phyloP scores from a whole-genome alignment of 768 basidiomycete genomes.

The Psilocybe tampanensis region DNA sequence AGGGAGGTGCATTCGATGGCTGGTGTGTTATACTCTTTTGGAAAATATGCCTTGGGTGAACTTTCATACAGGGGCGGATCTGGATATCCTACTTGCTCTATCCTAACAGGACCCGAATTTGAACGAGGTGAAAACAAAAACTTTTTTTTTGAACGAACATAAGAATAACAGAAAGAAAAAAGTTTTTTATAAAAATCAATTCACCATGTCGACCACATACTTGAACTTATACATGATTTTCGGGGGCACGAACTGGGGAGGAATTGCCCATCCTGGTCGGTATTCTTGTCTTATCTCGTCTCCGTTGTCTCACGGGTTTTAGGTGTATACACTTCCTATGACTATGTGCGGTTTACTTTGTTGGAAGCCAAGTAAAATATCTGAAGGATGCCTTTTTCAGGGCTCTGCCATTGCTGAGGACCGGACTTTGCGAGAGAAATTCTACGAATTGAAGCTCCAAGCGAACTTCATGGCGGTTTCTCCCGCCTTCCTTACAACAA shows the following conservation, averaged over 20 bases:
- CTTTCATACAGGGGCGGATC: slow-evolving; percentile 38
- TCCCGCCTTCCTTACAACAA: slow-evolving; percentile 50
- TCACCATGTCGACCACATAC: slow-evolving; percentile 48
- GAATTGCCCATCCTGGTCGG: slow-evolving; percentile 39
- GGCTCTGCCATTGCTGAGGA: slow-evolving; percentile 55
- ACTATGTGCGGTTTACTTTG: slow-evolving; percentile 34
- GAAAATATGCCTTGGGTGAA: neutral
- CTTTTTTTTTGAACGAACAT: neutral
- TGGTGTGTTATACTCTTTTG: slow-evolving; percentile 24
- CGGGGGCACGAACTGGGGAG: slow-evolving; percentile 55
- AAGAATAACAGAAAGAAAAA: neutral
- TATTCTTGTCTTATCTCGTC: neutral
- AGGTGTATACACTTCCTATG: slow-evolving; percentile 48
- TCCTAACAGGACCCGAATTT: slow-evolving; percentile 42
- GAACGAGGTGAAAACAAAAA: slow-evolving; percentile 36
- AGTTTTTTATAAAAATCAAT: slow-evolving; percentile 53
- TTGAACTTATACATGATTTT: slow-evolving; percentile 54
- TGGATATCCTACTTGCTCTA: slow-evolving; percentile 34
- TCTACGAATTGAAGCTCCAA: slow-evolving; percentile 54
- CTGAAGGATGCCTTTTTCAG: slow-evolving; percentile 23
- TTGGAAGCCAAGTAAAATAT: neutral
- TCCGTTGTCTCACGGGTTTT: neutral
- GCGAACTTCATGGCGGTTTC: slow-evolving; percentile 53
- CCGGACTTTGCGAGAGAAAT: slow-evolving; percentile 53
- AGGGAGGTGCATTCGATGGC: slow-evolving; percentile 55